Percentiles rank a stretch among this genome's conserved stretches.
Conservation (phyloP, 2,329 filamentous ascomycete genomes). For the Teratosphaeria viscida region DNA sequence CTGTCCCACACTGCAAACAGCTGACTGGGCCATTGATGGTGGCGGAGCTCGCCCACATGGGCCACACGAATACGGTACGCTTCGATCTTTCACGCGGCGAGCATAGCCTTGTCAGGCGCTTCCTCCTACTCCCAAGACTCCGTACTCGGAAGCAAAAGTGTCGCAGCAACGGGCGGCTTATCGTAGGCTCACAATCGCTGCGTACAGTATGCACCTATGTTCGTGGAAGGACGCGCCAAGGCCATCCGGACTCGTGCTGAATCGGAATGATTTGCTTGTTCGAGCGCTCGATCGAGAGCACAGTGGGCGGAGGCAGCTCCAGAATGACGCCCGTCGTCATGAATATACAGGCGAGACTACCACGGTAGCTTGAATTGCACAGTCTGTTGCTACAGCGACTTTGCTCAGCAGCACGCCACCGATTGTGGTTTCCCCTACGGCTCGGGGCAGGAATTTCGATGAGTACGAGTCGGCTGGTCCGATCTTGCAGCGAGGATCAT, state of each 20-base stretch:
- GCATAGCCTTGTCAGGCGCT: neutral
- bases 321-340: neutral
- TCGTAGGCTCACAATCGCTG: neutral
- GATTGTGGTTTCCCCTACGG: neutral
- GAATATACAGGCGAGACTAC: neutral
- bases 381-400: neutral
- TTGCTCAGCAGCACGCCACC: neutral
- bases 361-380: neutral
- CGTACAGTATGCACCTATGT: neutral
- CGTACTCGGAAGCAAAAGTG: neutral
- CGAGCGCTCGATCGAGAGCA: neutral
- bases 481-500: neutral
- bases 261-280: neutral
- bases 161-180: neutral
- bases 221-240: neutral
- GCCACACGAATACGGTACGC: neutral
- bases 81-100: neutral
- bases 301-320: neutral
- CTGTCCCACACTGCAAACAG: neutral
- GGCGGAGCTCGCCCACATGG: neutral
- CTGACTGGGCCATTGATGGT: neutral
- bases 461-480: neutral
- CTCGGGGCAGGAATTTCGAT: neutral
- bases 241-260: neutral
- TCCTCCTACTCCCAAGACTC: neutral